Evolutionary conservation across 2,329 filamentous ascomycete genomes (phyloP).

Genomic region (Talaromyces rugulosus): DNA sequence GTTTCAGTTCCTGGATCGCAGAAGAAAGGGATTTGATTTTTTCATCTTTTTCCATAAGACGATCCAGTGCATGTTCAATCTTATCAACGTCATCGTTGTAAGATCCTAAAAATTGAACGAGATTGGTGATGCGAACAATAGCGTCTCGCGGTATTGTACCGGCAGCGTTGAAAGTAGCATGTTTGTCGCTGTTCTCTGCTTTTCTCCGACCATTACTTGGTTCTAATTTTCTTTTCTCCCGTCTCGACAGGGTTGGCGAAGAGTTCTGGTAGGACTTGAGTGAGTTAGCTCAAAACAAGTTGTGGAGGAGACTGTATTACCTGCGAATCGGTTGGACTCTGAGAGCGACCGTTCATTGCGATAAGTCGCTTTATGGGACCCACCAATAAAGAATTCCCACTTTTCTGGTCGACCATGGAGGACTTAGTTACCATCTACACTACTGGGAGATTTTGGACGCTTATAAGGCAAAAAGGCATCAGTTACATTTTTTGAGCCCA

Average conservation of each 20-base stretch:
- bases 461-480: constrained; percentile 2
- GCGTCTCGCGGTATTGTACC: not conserved
- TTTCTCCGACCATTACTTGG: not conserved
- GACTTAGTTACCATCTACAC: not conserved
- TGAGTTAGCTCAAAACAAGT: not conserved
- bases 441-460: not conserved
- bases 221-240: not conserved
- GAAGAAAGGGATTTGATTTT: constrained; percentile 5
- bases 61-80: constrained; percentile 1
- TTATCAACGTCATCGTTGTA: constrained; percentile 3
- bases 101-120: constrained; percentile 3
- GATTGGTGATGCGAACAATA: constrained; percentile 4
- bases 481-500: not conserved
- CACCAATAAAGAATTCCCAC: not conserved
- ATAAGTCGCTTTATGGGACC: constrained; percentile 1
- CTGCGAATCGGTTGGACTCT: constrained; percentile 2
- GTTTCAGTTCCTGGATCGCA: constrained; percentile 1
- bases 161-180: too few species aligned
- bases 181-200: not conserved
- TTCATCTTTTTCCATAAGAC: constrained; percentile 5
- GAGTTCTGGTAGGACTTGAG: not conserved
- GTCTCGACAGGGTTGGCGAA: not conserved
- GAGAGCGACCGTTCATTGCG: constrained; percentile 4
- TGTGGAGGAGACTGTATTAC: not conserved
- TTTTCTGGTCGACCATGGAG: not conserved